Evolutionary conservation across 306 rosid species (phyloP), one percentile per base, ranked within the genome.

Genomic region (Lathyrus tuberosus): DNA sequence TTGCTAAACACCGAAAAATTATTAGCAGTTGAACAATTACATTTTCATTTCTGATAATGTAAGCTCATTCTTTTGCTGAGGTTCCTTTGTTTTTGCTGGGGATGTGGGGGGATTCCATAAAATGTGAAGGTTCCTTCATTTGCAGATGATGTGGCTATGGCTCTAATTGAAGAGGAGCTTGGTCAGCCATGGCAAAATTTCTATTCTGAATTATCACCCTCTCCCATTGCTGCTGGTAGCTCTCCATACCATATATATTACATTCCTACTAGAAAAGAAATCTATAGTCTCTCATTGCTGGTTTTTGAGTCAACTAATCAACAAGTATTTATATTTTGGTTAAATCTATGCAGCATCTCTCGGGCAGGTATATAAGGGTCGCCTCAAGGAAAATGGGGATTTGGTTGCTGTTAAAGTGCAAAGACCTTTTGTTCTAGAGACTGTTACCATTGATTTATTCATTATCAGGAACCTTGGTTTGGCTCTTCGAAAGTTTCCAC

Each of bases 151-250:
- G 70, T 94, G 37, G 98, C 98, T 78, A 94, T 94, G 98, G 95
- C 97, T 83, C 79, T 94, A 70, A 78, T 94, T 70, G 86, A 94
- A 67, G 98, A 94, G 85, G 98, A 94, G 79, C 97, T 94, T 78
- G 98, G 97, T 83, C 96, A 85, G 80, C 98, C 96, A 16, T 94
- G 98, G 98, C 89, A 86, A 44, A 84, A 90, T 54, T 42, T 94
- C 9, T 94, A 90, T 76, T 90, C 96, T 53, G 98, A 94, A 73
- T 91, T 94, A 60, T 85, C 98, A 49, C 38, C 98, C 74, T 94
- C 98, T 58, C 98, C 98, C 30, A 94, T 94, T 76, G 97, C 98
- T 47, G 98, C 98, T 47, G 98, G 98, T 94, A 88, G 78, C 76
- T 73, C 77, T 70, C 80, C 35, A 53, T 60, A 72, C 73, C 74